Evolutionary conservation across 2,329 filamentous ascomycete species (phyloP).

Genomic region (Alternaria incomplexa): DNA sequence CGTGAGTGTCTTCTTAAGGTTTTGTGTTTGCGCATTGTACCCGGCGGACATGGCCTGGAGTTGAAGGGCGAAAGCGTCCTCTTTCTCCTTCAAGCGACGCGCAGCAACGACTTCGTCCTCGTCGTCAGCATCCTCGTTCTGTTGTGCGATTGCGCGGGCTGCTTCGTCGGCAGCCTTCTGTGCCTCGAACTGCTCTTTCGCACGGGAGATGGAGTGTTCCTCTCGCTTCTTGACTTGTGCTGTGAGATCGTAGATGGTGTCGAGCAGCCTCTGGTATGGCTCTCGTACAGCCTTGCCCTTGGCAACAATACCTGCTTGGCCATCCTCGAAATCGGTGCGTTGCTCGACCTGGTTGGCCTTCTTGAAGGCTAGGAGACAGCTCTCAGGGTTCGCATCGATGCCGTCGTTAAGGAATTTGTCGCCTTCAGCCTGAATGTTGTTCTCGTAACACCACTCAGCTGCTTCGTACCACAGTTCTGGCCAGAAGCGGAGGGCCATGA

Average conservation of each 20-base stretch:
- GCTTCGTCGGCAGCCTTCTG: constrained; percentile 52
- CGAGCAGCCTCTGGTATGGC: constrained; percentile 81
- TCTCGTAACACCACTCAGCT: constrained; percentile 88
- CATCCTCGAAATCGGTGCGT: constrained; percentile 77
- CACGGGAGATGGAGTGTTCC: constrained; percentile 63
- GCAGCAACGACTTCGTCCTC: constrained; percentile 57
- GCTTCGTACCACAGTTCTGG: constrained; percentile 96
- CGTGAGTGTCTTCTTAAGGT: constrained; percentile 84
- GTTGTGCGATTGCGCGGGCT: constrained; percentile 47
- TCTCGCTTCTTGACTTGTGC: constrained; percentile 73
- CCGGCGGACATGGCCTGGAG: constrained; percentile 67
- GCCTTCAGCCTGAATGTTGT: constrained; percentile 73
- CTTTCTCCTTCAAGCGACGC: constrained; percentile 51
- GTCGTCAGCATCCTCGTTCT: constrained; percentile 58
- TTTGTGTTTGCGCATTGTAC: constrained; percentile 73
- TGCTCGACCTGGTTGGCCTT: constrained; percentile 86
- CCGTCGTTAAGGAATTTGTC: constrained; percentile 82
- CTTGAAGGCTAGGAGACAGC: constrained; percentile 86
- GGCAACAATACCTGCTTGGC: constrained; percentile 68
- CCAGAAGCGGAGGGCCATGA: constrained; percentile 94
- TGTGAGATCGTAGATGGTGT: constrained; percentile 86
- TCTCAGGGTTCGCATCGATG: constrained; percentile 89
- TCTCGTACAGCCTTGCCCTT: constrained; percentile 77
- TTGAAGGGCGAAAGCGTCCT: constrained; percentile 60
- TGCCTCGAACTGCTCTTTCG: constrained; percentile 61